These are phyloP conservation scores for Dysphania ambrosioides DNA, from an alignment of 148 eudicot species.

Conservation along the genomic window DNA sequence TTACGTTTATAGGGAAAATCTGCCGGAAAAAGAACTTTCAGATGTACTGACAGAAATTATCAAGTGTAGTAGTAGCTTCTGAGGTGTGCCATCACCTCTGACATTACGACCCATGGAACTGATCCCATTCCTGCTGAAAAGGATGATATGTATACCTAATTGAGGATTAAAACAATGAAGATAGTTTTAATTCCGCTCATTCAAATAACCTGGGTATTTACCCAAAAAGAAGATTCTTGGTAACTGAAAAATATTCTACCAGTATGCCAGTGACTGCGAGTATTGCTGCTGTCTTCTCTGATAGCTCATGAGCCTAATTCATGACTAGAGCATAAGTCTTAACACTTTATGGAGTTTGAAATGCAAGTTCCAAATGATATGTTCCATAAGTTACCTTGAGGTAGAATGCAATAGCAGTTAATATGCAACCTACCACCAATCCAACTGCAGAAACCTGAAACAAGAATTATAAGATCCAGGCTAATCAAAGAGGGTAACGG, in stretches of 20 bases:
- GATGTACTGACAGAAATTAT: neutral
- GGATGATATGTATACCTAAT: slow-evolving; percentile 69
- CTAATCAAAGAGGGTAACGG: neutral
- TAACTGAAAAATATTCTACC: slow-evolving; percentile 39
- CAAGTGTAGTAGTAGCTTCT: neutral
- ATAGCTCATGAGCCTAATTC: slow-evolving; percentile 50
- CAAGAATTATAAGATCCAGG: neutral
- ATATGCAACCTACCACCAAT: slow-evolving; percentile 62
- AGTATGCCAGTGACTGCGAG: slow-evolving; percentile 81
- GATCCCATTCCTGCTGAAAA: slow-evolving; percentile 93
- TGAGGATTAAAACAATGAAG: neutral
- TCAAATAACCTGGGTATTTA: neutral
- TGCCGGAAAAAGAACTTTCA: slow-evolving; percentile 21
- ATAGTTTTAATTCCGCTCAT: neutral
- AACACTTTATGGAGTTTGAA: neutral
- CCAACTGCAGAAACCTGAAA: slow-evolving; percentile 74
- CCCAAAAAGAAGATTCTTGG: neutral
- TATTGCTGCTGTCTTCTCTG: slow-evolving; percentile 48
- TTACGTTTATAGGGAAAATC: slow-evolving; percentile 85
- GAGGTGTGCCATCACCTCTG: slow-evolving; percentile 54
- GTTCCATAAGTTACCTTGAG: slow-evolving; percentile 50
- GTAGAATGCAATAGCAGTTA: slow-evolving; percentile 64
- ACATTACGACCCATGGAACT: slow-evolving; percentile 93
- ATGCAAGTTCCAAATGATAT: neutral
- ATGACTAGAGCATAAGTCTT: neutral